A percentile compares a stretch with the other conserved stretches of the same genome.
phyloP scores from a whole-genome alignment of 2,329 filamentous ascomycete species.

The Periconia digitata region DNA sequence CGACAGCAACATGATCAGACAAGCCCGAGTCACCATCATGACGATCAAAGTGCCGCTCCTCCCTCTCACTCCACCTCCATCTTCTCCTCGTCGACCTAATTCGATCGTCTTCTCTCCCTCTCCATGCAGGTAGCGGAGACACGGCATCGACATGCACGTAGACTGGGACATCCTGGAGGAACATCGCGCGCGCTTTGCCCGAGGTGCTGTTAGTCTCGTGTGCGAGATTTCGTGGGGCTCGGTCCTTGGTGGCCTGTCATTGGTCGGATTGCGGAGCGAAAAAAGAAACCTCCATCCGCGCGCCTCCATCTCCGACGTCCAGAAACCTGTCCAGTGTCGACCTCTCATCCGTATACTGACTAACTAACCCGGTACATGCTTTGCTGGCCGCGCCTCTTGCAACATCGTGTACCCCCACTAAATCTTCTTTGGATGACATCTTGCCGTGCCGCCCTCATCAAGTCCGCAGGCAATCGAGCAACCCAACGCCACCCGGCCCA shows the following conservation, averaged over 20 bases:
- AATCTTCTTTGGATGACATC: not conserved
- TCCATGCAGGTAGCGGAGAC: not conserved
- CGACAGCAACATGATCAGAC: no score
- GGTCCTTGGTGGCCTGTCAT: not conserved
- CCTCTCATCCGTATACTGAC: not conserved
- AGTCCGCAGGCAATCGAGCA: not conserved
- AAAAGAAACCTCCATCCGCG: not conserved
- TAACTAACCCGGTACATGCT: not conserved
- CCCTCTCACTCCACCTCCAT: no score
- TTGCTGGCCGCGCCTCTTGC: no score
- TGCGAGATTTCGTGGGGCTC: not conserved
- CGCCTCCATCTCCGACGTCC: not conserved
- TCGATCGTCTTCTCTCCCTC: no score
- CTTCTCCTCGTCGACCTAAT: no score
- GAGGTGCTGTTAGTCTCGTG: not conserved
- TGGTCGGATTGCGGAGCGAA: not conserved
- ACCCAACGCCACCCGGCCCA: not conserved
- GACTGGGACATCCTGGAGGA: not conserved
- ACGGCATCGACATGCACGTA: not conserved
- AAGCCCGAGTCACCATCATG: no score
- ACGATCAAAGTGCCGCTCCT: no score
- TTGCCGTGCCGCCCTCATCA: not conserved
- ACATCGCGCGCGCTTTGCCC: slow-evolving; percentile 1
- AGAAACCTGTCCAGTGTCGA: not conserved
- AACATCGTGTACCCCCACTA: not conserved